Evolutionary conservation across 2,329 filamentous ascomycete genomes (phyloP).

Genomic region (Ascocoryne sarcoides): DNA sequence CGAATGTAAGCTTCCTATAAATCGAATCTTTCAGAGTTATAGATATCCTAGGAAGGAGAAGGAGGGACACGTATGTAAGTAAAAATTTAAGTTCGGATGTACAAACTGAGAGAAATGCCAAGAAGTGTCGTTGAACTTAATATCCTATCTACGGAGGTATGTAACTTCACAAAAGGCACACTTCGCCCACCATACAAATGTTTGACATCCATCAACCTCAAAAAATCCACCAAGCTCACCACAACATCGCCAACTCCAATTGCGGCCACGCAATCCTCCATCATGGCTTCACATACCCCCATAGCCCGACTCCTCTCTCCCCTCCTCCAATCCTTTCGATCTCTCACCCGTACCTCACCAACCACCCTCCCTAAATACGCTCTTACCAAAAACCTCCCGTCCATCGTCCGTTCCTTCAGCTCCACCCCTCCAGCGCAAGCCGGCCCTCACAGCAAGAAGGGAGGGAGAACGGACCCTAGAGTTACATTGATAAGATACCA

Average conservation of each 20-base stretch:
- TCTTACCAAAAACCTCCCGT: slow-evolving; percentile 1
- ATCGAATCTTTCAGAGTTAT: too few species aligned
- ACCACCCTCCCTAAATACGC: too few species aligned
- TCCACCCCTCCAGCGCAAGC: slow-evolving; percentile 7
- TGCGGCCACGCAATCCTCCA: background rate
- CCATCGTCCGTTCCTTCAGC: slow-evolving; percentile 14
- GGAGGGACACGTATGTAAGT: too few species aligned
- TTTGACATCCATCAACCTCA: background rate
- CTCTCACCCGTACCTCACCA: slow-evolving; percentile 1
- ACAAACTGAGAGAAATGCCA: too few species aligned
- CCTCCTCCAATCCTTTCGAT: slow-evolving; percentile 10
- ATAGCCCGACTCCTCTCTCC: slow-evolving; percentile 21
- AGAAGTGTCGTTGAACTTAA: background rate
- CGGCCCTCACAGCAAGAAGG: slow-evolving; percentile 4
- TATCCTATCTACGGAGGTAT: too few species aligned
- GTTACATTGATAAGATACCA: slow-evolving; percentile 59
- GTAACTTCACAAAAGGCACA: slow-evolving; percentile 1
- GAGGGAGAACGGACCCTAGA: slow-evolving; percentile 16
- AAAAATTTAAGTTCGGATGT: too few species aligned
- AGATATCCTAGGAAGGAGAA: too few species aligned
- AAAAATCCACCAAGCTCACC: slow-evolving; percentile 1
- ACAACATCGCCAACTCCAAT: slow-evolving; percentile 2
- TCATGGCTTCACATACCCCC: slow-evolving; percentile 15
- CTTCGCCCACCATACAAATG: slow-evolving; percentile 1
- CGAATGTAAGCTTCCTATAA: too few species aligned